A percentile compares a stretch with the other conserved stretches of the same genome.
Evolutionary conservation across 2,329 filamentous ascomycete species (phyloP).

Genomic region (Aspergillus sp.): DNA sequence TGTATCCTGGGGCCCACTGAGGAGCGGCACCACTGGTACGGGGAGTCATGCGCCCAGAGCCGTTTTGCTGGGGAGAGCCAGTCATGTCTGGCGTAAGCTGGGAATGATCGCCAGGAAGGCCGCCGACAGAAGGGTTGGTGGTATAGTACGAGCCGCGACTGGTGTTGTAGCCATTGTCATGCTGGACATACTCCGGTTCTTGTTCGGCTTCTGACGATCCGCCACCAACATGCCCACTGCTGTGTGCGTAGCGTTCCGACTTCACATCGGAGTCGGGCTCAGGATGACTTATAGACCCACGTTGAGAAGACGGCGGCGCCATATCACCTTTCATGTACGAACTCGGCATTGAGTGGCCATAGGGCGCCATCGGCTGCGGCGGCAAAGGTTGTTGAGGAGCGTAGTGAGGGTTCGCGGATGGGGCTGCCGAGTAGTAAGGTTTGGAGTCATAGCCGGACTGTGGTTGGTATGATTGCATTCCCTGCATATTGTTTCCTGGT

Average conservation of each 20-base stretch:
- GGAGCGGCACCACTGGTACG: conserved; percentile 72
- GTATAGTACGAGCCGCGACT: conserved; percentile 76
- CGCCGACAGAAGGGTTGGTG: conserved; percentile 62
- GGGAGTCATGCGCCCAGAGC: conserved; percentile 81
- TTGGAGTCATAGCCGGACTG: conserved; percentile 76
- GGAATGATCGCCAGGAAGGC: conserved; percentile 68
- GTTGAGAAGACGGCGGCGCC: conserved; percentile 74
- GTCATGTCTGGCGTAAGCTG: conserved; percentile 82
- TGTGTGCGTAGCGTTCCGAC: conserved; percentile 63
- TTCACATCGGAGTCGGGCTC: conserved; percentile 68
- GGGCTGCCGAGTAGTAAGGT: conserved; percentile 72
- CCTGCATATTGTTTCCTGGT: conserved; percentile 72
- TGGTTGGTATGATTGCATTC: conserved; percentile 74
- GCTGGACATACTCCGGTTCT: conserved; percentile 80
- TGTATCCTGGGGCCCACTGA: conserved; percentile 76
- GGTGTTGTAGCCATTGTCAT: conserved; percentile 69
- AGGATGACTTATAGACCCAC: conserved; percentile 58
- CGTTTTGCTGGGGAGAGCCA: conserved; percentile 77
- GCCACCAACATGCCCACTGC: conserved; percentile 56
- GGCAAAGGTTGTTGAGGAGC: conserved; percentile 59
- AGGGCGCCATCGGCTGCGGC: conserved; percentile 68
- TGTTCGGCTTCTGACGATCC: conserved; percentile 62
- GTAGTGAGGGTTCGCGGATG: conserved; percentile 68
- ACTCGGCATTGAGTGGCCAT: conserved; percentile 54
- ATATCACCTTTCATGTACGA: conserved; percentile 82